phyloP scores from a whole-genome alignment of 2,329 filamentous ascomycete genomes.

The Alternaria infectoria region DNA sequence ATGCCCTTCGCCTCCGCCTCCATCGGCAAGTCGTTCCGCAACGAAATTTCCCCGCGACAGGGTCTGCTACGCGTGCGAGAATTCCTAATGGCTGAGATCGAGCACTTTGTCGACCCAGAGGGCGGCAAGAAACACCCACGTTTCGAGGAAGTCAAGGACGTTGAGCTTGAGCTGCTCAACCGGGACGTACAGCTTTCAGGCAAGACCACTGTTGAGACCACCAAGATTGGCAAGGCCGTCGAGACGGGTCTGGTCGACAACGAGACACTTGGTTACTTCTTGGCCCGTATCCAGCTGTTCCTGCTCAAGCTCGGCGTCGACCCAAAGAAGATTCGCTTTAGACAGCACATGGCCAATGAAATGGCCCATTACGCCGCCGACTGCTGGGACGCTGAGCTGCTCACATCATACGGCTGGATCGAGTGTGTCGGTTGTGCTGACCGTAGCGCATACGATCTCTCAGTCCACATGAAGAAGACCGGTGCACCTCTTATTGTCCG shows the following conservation, averaged over 20 bases:
- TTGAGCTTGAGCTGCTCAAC: constrained; percentile 84
- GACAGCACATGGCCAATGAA: constrained; percentile 93
- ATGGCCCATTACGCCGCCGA: constrained; percentile 95
- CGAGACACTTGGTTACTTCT: constrained; percentile 96
- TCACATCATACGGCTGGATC: constrained; percentile 94
- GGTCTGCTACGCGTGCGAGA: constrained; percentile 94
- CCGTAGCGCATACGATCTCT: constrained; percentile 91
- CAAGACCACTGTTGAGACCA: constrained; percentile 74
- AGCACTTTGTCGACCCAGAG: constrained; percentile 95
- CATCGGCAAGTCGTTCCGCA: constrained; percentile 97
- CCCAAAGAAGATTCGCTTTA: constrained; percentile 86
- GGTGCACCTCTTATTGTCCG: constrained; percentile 85
- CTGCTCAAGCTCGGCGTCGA: constrained; percentile 88
- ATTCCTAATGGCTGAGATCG: constrained; percentile 98
- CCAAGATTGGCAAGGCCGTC: constrained; percentile 87
- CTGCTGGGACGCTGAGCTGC: constrained; percentile 96
- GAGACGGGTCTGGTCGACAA: constrained; percentile 86
- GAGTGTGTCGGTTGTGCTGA: constrained; percentile 98
- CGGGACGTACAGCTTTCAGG: constrained; percentile 85
- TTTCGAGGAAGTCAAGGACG: constrained; percentile 82
- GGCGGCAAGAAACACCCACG: constrained; percentile 92
- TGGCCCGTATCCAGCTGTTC: constrained; percentile 92
- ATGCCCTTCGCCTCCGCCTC: constrained; percentile 98
- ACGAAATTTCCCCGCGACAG: constrained; percentile 92
- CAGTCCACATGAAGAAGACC: constrained; percentile 91